Evolutionary conservation across 768 basidiomycete genomes (phyloP).

Genomic region (Cystofilobasidium macerans): DNA sequence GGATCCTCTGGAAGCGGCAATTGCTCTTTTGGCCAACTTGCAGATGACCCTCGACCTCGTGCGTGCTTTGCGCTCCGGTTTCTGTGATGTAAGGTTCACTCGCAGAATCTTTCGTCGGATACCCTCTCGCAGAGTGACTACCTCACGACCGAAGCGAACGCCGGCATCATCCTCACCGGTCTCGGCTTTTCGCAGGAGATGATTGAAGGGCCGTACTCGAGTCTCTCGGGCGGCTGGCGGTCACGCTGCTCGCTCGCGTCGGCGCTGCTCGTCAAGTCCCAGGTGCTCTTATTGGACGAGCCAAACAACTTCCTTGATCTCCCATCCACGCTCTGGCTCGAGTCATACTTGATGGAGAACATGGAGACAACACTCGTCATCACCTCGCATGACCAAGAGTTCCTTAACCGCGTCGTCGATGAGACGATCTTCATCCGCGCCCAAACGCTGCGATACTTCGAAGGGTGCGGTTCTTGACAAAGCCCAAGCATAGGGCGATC

Average conservation of each 20-base stretch:
- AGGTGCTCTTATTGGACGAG: conserved; percentile 50
- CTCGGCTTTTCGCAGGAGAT: conserved; percentile 49
- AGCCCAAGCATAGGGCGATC: no score
- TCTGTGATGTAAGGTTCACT: no score
- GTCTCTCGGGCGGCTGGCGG: conserved; percentile 57
- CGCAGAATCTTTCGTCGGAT: background rate
- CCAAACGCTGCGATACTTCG: conserved; percentile 47
- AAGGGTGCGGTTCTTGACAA: conserved; percentile 40
- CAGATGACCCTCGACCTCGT: conserved; percentile 34
- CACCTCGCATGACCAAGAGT: conserved; percentile 56
- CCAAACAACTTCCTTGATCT: conserved; percentile 30
- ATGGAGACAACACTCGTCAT: conserved; percentile 48
- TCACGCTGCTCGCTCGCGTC: conserved; percentile 52
- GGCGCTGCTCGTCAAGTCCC: conserved; percentile 49
- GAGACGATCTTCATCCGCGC: conserved; percentile 54
- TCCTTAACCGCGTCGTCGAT: conserved; percentile 51
- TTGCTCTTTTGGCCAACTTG: conserved; percentile 23
- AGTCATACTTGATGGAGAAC: conserved; percentile 44
- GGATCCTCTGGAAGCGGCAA: conserved; percentile 15
- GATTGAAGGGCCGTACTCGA: conserved; percentile 39
- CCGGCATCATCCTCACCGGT: conserved; percentile 48
- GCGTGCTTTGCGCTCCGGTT: conserved; percentile 18
- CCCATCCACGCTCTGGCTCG: conserved; percentile 33
- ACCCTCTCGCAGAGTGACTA: conserved; percentile 30
- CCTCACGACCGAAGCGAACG: conserved; percentile 36